Conservation (phyloP, 345 rosid species). For the Boechera stricta region DNA sequence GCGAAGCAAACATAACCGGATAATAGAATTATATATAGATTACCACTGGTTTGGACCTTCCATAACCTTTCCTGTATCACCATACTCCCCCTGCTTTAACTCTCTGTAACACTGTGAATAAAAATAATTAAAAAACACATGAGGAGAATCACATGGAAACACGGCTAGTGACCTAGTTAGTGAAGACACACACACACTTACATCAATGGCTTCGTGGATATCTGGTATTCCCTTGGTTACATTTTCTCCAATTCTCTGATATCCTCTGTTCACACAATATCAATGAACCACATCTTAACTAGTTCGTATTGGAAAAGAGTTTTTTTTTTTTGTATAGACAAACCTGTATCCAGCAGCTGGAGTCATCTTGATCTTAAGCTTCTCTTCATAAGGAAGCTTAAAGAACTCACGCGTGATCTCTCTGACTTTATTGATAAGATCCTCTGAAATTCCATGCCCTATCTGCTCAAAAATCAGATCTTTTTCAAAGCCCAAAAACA, state of each 20-base stretch:
- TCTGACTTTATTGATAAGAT: constrained; percentile 60
- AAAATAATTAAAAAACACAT: not conserved
- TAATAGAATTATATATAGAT: constrained; percentile 22
- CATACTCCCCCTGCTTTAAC: constrained; percentile 69
- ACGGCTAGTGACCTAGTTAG: not conserved
- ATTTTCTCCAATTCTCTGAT: constrained; percentile 81
- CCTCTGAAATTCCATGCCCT: constrained; percentile 79
- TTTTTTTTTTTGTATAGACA: not conserved
- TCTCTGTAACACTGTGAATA: constrained; percentile 68
- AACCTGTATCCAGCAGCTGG: constrained; percentile 82
- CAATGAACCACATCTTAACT: not conserved
- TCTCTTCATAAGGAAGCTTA: constrained; percentile 66
- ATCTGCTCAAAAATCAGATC: constrained; percentile 48
- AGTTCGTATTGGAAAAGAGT: not conserved
- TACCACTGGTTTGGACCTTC: constrained; percentile 90
- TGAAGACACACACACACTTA: constrained; percentile 37
- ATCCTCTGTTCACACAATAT: constrained; percentile 67
- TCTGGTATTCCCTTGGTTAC: constrained; percentile 83
- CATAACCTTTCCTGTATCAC: constrained; percentile 69
- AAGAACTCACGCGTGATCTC: constrained; percentile 57
- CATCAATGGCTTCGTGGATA: constrained; percentile 87
- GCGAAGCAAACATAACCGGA: not conserved
- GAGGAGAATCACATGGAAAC: constrained; percentile 3
- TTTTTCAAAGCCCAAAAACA: constrained; percentile 5
- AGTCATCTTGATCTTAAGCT: constrained; percentile 73